Conservation (phyloP, 495 filamentous ascomycete genomes). For the Apiosordaria backusii region DNA sequence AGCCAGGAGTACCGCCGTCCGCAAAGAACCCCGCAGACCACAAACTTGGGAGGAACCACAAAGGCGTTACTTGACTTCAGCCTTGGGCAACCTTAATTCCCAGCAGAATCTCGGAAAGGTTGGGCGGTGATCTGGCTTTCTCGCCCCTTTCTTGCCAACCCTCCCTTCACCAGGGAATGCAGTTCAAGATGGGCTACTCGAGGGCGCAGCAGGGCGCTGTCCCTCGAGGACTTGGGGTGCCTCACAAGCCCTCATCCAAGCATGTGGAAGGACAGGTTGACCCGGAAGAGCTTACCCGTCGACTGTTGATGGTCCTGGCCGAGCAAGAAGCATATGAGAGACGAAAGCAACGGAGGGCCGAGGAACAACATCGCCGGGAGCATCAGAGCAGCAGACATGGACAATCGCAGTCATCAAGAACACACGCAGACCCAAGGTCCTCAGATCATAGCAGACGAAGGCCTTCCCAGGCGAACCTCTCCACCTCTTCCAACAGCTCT, state of each 20-base stretch:
- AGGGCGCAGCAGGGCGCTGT: conserved; percentile 21
- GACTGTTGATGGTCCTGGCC: conserved; percentile 43
- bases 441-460: background rate
- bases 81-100: background rate
- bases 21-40: background rate
- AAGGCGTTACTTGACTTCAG: background rate
- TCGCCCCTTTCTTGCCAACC: background rate
- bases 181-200: conserved; percentile 23
- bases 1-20: background rate
- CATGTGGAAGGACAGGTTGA: conserved; percentile 45
- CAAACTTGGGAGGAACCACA: background rate
- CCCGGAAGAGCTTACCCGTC: conserved; percentile 46
- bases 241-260: conserved; percentile 5
- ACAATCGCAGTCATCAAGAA: conserved; percentile 6
- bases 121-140: background rate
- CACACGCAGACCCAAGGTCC: background rate
- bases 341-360: conserved; percentile 14
- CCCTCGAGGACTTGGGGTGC: background rate
- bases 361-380: background rate
- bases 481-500: conserved; percentile 2
- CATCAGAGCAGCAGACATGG: background rate
- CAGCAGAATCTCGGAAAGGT: background rate
- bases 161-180: conserved; percentile 15
- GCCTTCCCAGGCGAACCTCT: conserved; percentile 11
- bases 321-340: conserved; percentile 37